Conservation (phyloP, 1,284 basidiomycete species). For the Trametes sp. region DNA sequence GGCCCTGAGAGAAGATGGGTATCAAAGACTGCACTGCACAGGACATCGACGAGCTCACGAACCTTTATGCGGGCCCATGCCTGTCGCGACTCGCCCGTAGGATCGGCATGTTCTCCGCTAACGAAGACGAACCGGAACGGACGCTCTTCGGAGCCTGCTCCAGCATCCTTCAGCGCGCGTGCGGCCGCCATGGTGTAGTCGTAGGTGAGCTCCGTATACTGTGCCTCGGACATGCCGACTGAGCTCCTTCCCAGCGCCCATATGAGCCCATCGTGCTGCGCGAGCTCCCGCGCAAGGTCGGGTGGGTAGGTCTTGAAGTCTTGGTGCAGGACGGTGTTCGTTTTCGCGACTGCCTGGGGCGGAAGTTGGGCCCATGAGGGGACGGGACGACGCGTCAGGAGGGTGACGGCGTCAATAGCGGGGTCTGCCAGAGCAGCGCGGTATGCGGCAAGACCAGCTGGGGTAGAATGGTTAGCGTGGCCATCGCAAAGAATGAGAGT, state of each 20-base stretch:
- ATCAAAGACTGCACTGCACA: neutral
- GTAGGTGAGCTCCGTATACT: slow-evolving; percentile 48
- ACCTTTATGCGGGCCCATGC: slow-evolving; percentile 47
- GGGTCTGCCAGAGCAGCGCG: slow-evolving; percentile 47
- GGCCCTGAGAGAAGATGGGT: slow-evolving; percentile 28
- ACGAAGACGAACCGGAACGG: slow-evolving; percentile 47
- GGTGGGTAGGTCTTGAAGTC: slow-evolving; percentile 47
- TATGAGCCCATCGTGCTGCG: slow-evolving; percentile 48
- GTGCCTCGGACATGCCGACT: slow-evolving; percentile 44
- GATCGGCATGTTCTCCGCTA: slow-evolving; percentile 44
- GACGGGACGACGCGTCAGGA: slow-evolving; percentile 43
- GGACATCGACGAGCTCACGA: slow-evolving; percentile 2
- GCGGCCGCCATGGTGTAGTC: slow-evolving; percentile 45
- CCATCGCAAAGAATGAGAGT: slow-evolving; percentile 10
- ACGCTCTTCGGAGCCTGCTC: slow-evolving; percentile 36
- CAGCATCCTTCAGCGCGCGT: slow-evolving; percentile 42
- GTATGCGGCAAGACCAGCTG: slow-evolving; percentile 50
- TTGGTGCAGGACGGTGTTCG: slow-evolving; percentile 42
- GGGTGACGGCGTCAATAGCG: slow-evolving; percentile 44
- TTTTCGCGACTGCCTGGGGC: slow-evolving; percentile 41
- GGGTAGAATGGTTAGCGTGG: neutral
- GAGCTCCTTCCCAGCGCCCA: slow-evolving; percentile 49
- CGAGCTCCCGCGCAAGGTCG: slow-evolving; percentile 42
- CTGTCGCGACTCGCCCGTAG: slow-evolving; percentile 38
- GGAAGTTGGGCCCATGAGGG: slow-evolving; percentile 45